These are phyloP conservation scores for Salix suchowensis DNA, from an alignment of 345 rosid genomes.

Conservation along the genomic window DNA sequence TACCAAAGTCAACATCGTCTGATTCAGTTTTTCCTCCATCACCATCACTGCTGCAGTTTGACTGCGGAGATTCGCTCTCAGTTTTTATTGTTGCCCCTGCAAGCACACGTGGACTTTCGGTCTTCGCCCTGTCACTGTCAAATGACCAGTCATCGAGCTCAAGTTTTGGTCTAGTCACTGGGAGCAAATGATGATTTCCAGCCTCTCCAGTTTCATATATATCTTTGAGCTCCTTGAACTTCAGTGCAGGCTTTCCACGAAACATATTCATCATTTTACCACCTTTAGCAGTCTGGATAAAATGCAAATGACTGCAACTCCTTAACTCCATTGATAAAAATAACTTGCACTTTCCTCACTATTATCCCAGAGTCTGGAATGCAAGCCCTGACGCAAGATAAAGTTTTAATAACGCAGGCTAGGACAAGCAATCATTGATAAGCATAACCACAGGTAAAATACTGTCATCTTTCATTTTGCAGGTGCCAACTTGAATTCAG, in stretches of 20 bases:
- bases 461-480: neutral
- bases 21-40: slow-evolving; percentile 15
- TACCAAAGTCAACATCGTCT: slow-evolving; percentile 25
- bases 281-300: slow-evolving; percentile 36
- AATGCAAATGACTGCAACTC: slow-evolving; percentile 42
- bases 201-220: slow-evolving; percentile 30
- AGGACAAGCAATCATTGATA: neutral
- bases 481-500: neutral
- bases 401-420: neutral
- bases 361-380: neutral
- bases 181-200: slow-evolving; percentile 5
- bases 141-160: slow-evolving; percentile 20
- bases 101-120: slow-evolving; percentile 14
- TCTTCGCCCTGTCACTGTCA: slow-evolving; percentile 17
- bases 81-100: slow-evolving; percentile 8
- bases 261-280: slow-evolving; percentile 37
- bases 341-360: neutral
- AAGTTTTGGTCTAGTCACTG: slow-evolving; percentile 21
- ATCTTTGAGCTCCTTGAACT: slow-evolving; percentile 41
- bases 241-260: slow-evolving; percentile 42
- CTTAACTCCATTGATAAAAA: slow-evolving; percentile 51
- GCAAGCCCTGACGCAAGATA: neutral
- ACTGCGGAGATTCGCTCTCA: slow-evolving; percentile 14
- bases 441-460: neutral
- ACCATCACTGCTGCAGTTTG: neutral